phyloP scores from a whole-genome alignment of 805 yeast species.

The Saturnispora dispora region DNA sequence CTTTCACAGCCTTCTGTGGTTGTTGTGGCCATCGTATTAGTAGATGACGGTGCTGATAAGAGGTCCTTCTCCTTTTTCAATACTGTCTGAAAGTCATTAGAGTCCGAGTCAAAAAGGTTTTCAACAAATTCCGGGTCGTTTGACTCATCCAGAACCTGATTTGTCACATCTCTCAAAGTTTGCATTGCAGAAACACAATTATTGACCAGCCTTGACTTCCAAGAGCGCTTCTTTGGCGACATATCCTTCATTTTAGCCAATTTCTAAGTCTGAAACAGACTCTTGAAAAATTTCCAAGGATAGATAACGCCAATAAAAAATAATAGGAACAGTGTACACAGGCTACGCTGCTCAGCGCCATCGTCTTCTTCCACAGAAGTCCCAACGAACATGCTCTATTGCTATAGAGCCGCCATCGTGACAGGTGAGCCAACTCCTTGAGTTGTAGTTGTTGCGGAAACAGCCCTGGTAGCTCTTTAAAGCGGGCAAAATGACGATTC shows the following conservation, averaged over 20 bases:
- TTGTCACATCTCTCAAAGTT: constrained; percentile 20
- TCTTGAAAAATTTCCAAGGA: background rate
- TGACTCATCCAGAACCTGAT: constrained; percentile 40
- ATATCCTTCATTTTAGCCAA: background rate
- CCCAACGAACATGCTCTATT: constrained; percentile 49
- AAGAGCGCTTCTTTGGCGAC: background rate
- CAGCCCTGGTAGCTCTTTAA: constrained; percentile 57
- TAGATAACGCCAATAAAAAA: background rate
- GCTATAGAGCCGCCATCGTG: constrained; percentile 80
- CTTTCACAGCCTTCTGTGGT: background rate
- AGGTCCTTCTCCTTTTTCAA: background rate
- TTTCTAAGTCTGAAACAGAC: background rate
- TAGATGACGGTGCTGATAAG: constrained; percentile 1
- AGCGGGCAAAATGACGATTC: constrained; percentile 58
- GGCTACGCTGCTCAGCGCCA: background rate
- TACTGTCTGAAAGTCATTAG: background rate
- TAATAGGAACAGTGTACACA: background rate
- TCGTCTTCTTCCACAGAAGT: constrained; percentile 11
- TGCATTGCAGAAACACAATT: constrained; percentile 13
- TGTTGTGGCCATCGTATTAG: background rate
- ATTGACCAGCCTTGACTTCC: constrained; percentile 18
- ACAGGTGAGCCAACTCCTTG: constrained; percentile 58
- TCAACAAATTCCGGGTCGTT: constrained; percentile 44
- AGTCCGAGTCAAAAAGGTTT: constrained; percentile 35
- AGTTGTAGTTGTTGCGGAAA: constrained; percentile 57